Evolutionary conservation across 129 eudicot genomes (phyloP), one percentile per base, ranked within the genome.

Genomic region (Solidago caesia): DNA sequence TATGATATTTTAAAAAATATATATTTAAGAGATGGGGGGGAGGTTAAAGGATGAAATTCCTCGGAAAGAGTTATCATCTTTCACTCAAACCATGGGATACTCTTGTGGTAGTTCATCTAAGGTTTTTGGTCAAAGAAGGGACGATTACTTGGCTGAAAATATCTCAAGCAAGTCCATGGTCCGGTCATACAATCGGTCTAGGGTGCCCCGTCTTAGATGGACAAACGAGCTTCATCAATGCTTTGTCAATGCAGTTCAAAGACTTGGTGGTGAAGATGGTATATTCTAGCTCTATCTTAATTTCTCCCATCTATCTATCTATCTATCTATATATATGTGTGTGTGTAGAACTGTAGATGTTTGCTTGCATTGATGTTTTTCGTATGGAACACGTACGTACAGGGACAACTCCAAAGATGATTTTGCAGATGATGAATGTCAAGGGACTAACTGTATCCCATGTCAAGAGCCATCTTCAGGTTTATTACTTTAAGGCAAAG

Each of bases 391-490:
- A 21, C 5, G 13, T 66, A 46, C n/a, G 15, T 15, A 27, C 39
- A 83, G 87, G 84, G 48, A 87, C 96, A 57, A 89, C 91, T 25
- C 96, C 96, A 42, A 89, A 89, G 82, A 86, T 82, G 91, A 85
- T 89, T 71, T 60, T 82, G 45, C 89, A 86, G 59, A 33, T 86
- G 66, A 89, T 89, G 96, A 75, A 84, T 84, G 86, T 82, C 52
- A 86, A 80, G 72, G 91, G 86, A 47, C 46, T 89, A 68, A 84
- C 75, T 15, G 77, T 86, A 48, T 86, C 96, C 48, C 91, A 89
- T 44, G 79, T 89, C 13, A 89, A 89, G 81, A 86, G 96, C 79
- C 96, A 86, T 45, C 87, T 89, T 62, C 96, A 89, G 96, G 96
- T 89, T 73, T 12, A 11, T 68, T 42, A 13, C 13, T 58, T 27